phyloP scores from a whole-genome alignment of 768 basidiomycete genomes.

The Serendipita sp. region DNA sequence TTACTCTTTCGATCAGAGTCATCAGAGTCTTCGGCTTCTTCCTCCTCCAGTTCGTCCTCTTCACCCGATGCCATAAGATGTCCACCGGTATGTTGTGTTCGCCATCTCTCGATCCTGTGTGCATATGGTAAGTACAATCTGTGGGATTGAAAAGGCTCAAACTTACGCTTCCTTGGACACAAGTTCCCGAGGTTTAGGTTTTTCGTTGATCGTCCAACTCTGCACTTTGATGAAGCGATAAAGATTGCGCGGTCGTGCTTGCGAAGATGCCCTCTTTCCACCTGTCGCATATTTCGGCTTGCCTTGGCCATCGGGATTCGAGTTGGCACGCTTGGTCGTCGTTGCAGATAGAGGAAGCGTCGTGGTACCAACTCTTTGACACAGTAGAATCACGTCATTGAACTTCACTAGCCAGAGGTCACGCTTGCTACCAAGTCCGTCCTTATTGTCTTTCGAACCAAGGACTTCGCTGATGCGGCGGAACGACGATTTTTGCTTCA shows the following conservation, averaged over 20 bases:
- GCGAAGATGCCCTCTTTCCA: slow-evolving; percentile 20
- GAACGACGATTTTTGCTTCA: slow-evolving; percentile 74
- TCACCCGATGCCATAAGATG: slow-evolving; percentile 50
- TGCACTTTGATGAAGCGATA: slow-evolving; percentile 91
- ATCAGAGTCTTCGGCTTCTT: slow-evolving; percentile 48
- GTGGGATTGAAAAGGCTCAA: slow-evolving; percentile 4
- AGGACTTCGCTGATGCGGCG: slow-evolving; percentile 84
- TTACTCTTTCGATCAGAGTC: slow-evolving; percentile 82
- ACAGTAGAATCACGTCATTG: slow-evolving; percentile 87
- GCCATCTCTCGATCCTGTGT: slow-evolving; percentile 29
- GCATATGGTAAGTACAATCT: slow-evolving; percentile 8
- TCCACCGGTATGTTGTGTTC: slow-evolving; percentile 50
- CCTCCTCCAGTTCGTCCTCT: slow-evolving; percentile 31
- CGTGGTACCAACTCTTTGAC: slow-evolving; percentile 80
- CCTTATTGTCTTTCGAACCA: slow-evolving; percentile 26
- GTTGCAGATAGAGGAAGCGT: slow-evolving; percentile 50
- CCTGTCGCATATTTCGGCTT: slow-evolving; percentile 70
- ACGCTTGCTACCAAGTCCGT: slow-evolving; percentile 47
- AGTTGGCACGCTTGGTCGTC: slow-evolving; percentile 52
- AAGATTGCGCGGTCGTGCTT: slow-evolving; percentile 74
- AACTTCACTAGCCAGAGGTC: slow-evolving; percentile 93
- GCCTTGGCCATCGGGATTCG: slow-evolving; percentile 68
- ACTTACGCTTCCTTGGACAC: slow-evolving; percentile 85
- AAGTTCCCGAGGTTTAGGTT: slow-evolving; percentile 57
- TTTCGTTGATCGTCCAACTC: slow-evolving; percentile 71